A percentile compares a stretch with the other conserved stretches of the same genome.
Conservation (phyloP, 257 asterid species). For the Verbascum thapsus region DNA sequence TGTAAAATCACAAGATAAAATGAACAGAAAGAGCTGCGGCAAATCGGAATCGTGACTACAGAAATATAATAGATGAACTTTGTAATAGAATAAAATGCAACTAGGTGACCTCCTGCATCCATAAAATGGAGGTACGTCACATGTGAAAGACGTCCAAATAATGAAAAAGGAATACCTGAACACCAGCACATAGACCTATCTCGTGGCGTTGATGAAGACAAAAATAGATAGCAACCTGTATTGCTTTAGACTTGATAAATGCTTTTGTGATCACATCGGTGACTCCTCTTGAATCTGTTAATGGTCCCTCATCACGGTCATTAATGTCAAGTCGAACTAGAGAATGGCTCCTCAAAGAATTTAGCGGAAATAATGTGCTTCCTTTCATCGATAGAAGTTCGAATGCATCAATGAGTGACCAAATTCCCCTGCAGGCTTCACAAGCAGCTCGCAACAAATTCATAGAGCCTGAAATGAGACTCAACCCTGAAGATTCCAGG, state of each 20-base stretch:
- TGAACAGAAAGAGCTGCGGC: slow-evolving; percentile 15
- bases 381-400: slow-evolving; percentile 61
- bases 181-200: slow-evolving; percentile 61
- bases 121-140: slow-evolving; percentile 3
- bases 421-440: slow-evolving; percentile 86
- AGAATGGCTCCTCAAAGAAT: slow-evolving; percentile 57
- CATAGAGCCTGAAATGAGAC: slow-evolving; percentile 88
- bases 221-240: slow-evolving; percentile 81
- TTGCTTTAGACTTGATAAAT: slow-evolving; percentile 80
- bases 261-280: slow-evolving; percentile 68
- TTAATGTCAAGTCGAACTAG: slow-evolving; percentile 52
- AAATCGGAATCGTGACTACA: slow-evolving; percentile 6
- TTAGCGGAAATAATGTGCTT: slow-evolving; percentile 62
- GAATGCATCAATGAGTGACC: slow-evolving; percentile 78
- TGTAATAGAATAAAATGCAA: slow-evolving; percentile 4
- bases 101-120: slow-evolving; percentile 15
- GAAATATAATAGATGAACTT: slow-evolving; percentile 11
- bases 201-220: slow-evolving; percentile 92
- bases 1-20: slow-evolving; percentile 1
- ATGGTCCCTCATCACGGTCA: slow-evolving; percentile 47
- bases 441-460: slow-evolving; percentile 86
- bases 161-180: slow-evolving; percentile 66
- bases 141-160: slow-evolving; percentile 34
- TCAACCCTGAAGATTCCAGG: slow-evolving; percentile 86
- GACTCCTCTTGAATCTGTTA: slow-evolving; percentile 51